Evolutionary conservation across 2,329 filamentous ascomycete genomes (phyloP), one percentile per base, ranked within the genome.

Genomic region (Colletotrichum camelliae): DNA sequence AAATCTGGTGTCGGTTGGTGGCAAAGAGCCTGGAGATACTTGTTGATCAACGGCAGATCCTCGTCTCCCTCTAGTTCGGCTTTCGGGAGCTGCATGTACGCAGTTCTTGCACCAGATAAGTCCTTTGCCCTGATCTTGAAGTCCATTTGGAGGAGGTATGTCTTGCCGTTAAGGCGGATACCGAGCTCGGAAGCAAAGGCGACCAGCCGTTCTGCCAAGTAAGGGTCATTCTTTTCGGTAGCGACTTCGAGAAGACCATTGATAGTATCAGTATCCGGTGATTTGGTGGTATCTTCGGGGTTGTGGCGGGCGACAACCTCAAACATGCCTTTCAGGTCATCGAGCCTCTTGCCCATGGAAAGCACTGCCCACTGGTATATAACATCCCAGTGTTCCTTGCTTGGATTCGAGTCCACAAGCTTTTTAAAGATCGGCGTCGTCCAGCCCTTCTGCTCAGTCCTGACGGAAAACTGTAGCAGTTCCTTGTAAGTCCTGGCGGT

Each of bases 191-290:
- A 83, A 3, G 93, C 92, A 13, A 98, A 85, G 2, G 90, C 85
- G 62, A 95, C 88, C 77, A 96, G 94, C 15, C 95, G 90, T 81
- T 96, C 93, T 7, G 94, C 95, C 61, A 94, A 87, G 78, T 94
- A 92, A 0, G 92, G 89, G 79, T 97, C 93, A 13, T 93, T 88
- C 70, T 90, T 89, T n/a, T 91, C 90, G 77, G 93, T 93, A 12
- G 95, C 94, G 73, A 93, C 92, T 69, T 91, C 89, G 21, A 98
- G 89, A 31, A 98, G 88, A 7, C 88, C 86, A 81, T 98, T 98
- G 80, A 98, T 92, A 7, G 94, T 95, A 4, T 89, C 85, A 8
- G 92, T 92, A 70, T 95, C 93, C 0, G 95, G 91, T 8, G 87
- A 83, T 4, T 89, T 79, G 18, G 86, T 85, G 72, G 87, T 82